A percentile compares a stretch with the other conserved stretches of the same genome.
These are phyloP conservation scores for Bryum argenteum DNA, from an alignment of 225 moss, liverwort and hornwort species.

Conservation along the genomic window DNA sequence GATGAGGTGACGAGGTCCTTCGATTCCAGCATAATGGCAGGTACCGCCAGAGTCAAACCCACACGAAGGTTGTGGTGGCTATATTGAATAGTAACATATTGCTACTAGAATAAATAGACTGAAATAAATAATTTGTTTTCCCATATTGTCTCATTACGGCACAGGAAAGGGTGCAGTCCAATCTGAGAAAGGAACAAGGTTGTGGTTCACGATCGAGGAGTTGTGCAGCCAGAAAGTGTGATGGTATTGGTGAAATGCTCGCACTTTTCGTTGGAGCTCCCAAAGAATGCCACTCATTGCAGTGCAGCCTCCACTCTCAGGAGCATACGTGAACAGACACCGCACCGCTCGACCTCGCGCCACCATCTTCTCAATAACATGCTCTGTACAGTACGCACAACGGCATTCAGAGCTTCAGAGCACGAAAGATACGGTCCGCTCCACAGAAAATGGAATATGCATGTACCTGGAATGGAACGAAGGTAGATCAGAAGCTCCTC, in stretches of 20 bases:
- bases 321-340: constrained; percentile 63
- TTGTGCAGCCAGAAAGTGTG: constrained; percentile 70
- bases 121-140: no score
- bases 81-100: no score
- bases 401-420: not conserved
- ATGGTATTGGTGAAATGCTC: constrained; percentile 57
- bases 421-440: no score
- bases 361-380: constrained; percentile 51
- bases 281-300: constrained; percentile 69
- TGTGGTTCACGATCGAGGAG: constrained; percentile 41
- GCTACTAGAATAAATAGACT: no score
- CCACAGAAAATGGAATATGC: no score
- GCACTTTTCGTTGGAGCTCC: constrained; percentile 76
- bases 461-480: constrained; percentile 58
- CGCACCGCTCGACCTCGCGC: constrained; percentile 50
- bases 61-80: no score
- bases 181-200: constrained; percentile 43
- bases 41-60: no score
- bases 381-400: constrained; percentile 34
- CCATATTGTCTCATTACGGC: constrained; percentile 7
- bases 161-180: constrained; percentile 56
- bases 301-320: constrained; percentile 53
- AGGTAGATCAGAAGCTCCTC: constrained; percentile 61
- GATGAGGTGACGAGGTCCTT: no score
- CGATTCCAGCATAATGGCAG: no score